phyloP scores from a whole-genome alignment of 331 rosid genomes.

The Acacia concinna region DNA sequence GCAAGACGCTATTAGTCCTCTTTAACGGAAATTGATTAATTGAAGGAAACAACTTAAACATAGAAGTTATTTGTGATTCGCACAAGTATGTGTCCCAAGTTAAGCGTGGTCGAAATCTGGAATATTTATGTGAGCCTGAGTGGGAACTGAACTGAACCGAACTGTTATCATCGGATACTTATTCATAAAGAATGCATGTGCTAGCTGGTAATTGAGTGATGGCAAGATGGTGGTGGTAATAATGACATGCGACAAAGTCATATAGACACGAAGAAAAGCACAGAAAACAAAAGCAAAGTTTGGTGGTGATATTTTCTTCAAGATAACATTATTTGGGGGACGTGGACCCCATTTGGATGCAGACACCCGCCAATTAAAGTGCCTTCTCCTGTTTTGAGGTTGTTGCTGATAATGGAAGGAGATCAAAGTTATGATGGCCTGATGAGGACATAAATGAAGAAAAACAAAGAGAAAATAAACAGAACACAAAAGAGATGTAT shows the following conservation, averaged over 20 bases:
- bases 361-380: background rate
- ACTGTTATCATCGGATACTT: background rate
- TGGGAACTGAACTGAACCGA: background rate
- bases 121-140: too few relatives aligned
- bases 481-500: background rate
- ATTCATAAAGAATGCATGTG: background rate
- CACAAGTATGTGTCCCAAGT: background rate
- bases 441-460: background rate
- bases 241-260: background rate
- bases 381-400: background rate
- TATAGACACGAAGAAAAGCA: background rate
- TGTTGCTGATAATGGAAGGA: background rate
- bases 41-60: background rate
- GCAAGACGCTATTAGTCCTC: background rate
- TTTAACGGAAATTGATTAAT: background rate
- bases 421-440: background rate
- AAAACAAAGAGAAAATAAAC: background rate
- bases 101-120: too few relatives aligned
- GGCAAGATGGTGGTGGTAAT: background rate
- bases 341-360: background rate
- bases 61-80: background rate
- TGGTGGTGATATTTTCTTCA: conserved; percentile 2
- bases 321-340: background rate
- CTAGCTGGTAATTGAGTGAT: background rate
- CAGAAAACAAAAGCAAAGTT: background rate